Evolutionary conservation across 2,329 filamentous ascomycete species (phyloP).

Genomic region (Xylaria sp.): DNA sequence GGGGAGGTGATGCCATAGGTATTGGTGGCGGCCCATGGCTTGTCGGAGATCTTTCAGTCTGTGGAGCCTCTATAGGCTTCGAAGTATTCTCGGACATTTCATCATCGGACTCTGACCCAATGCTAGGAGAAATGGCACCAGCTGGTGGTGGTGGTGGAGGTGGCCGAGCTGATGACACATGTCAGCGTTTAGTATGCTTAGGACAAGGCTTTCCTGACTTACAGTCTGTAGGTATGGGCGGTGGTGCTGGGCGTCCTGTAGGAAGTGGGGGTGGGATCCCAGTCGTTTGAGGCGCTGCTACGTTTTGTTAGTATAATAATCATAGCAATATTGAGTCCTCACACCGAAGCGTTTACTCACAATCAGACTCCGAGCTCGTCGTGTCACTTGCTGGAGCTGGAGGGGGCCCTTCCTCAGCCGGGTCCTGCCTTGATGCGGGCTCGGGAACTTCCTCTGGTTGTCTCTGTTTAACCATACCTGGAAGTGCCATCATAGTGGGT

Average conservation of each 20-base stretch:
- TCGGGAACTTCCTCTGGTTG: conserved; percentile 51
- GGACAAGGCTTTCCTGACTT: conserved; percentile 45
- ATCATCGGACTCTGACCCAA: conserved; percentile 87
- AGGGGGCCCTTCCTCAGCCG: conserved; percentile 43
- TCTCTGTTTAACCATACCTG: conserved; percentile 70
- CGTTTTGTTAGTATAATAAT: conserved; percentile 29
- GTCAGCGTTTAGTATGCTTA: conserved; percentile 33
- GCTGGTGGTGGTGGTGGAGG: conserved; percentile 59
- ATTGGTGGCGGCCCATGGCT: conserved; percentile 50
- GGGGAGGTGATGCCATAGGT: conserved; percentile 52
- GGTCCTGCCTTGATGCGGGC: conserved; percentile 57
- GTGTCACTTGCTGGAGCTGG: conserved; percentile 39
- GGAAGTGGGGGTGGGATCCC: conserved; percentile 53
- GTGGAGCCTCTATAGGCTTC: conserved; percentile 49
- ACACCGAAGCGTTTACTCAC: conserved; percentile 35
- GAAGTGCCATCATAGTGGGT: conserved; percentile 67
- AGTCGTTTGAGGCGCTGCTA: conserved; percentile 40
- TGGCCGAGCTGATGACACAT: conserved; percentile 59
- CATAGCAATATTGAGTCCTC: conserved; percentile 21
- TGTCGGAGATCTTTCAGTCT: conserved; percentile 46
- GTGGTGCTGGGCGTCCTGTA: conserved; percentile 58
- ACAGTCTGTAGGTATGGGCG: conserved; percentile 66
- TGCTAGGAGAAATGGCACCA: conserved; percentile 67
- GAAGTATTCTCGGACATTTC: conserved; percentile 69
- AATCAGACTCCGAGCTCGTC: conserved; percentile 31